phyloP scores from a whole-genome alignment of 1,284 basidiomycete genomes.

The Moesziomyces antarcticus region DNA sequence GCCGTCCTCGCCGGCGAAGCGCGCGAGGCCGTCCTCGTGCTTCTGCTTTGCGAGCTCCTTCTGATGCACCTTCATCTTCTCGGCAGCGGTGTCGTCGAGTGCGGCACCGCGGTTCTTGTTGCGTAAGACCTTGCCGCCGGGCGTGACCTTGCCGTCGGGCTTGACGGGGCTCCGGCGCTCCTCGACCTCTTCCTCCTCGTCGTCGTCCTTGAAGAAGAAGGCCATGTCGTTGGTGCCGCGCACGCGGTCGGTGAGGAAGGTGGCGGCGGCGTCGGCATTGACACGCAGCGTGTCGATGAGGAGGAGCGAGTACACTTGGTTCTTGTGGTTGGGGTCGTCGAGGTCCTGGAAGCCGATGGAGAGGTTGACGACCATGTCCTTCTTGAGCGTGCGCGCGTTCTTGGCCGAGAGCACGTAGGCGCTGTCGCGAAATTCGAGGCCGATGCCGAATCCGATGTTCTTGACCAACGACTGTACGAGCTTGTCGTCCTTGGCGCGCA shows the following conservation, averaged over 20 bases:
- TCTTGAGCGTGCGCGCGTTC: conserved; percentile 77
- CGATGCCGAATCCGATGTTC: conserved; percentile 82
- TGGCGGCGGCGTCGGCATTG: conserved; percentile 73
- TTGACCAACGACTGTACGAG: conserved; percentile 87
- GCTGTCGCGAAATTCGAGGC: conserved; percentile 89
- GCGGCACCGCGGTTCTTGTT: conserved; percentile 76
- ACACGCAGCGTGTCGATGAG: conserved; percentile 89
- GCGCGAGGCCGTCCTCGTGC: conserved; percentile 84
- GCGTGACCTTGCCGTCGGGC: conserved; percentile 49
- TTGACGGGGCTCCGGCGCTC: conserved; percentile 46
- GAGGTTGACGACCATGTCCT: conserved; percentile 87
- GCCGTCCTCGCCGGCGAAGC: conserved; percentile 75
- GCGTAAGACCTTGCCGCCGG: conserved; percentile 63
- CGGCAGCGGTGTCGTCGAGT: conserved; percentile 78
- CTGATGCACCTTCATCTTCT: conserved; percentile 89
- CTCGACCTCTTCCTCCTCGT: conserved; percentile 51
- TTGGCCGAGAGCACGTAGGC: conserved; percentile 84
- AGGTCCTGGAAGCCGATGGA: conserved; percentile 86
- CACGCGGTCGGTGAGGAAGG: conserved; percentile 80
- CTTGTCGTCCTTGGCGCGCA: conserved; percentile 82
- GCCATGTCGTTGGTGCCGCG: conserved; percentile 78
- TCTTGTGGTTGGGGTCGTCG: conserved; percentile 73
- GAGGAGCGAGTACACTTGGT: conserved; percentile 88
- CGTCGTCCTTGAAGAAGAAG: conserved; percentile 76
- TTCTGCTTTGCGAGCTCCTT: conserved; percentile 81